Evolutionary conservation across 495 filamentous ascomycete species (phyloP).

Genomic region (Aspergillus cristatus): DNA sequence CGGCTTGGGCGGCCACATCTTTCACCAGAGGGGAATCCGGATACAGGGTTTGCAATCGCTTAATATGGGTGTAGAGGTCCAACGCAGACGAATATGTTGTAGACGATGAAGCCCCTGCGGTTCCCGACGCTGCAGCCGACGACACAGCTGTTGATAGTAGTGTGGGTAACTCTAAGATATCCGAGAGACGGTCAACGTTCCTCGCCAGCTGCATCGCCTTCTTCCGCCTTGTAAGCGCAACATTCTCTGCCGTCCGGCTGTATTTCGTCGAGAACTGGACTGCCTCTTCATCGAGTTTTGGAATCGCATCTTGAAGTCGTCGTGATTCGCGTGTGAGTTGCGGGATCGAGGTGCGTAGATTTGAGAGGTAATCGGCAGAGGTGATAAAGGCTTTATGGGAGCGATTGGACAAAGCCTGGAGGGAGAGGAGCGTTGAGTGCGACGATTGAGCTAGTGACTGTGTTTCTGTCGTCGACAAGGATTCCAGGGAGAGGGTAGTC

Average conservation of each 20-base stretch:
- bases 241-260: constrained; percentile 63
- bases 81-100: constrained; percentile 83
- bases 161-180: constrained; percentile 85
- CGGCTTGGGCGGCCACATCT: constrained; percentile 67
- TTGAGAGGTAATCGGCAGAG: constrained; percentile 67
- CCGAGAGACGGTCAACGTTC: constrained; percentile 82
- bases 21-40: constrained; percentile 65
- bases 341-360: constrained; percentile 58
- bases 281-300: constrained; percentile 69
- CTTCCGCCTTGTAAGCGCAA: constrained; percentile 63
- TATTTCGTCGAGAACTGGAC: constrained; percentile 77
- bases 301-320: constrained; percentile 61
- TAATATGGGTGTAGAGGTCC: constrained; percentile 90
- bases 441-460: constrained; percentile 71
- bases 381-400: constrained; percentile 84
- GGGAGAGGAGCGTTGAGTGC: constrained; percentile 73
- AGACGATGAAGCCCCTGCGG: constrained; percentile 38
- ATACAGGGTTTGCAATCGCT: constrained; percentile 74
- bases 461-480: constrained; percentile 65
- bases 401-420: constrained; percentile 82
- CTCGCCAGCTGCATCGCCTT: constrained; percentile 76
- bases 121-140: constrained; percentile 41
- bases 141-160: constrained; percentile 70
- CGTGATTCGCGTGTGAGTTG: constrained; percentile 53
- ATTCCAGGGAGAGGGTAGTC: constrained; percentile 65